These are phyloP conservation scores for Leptographium flavum DNA, from an alignment of 2,329 filamentous ascomycete species.

Conservation along the genomic window DNA sequence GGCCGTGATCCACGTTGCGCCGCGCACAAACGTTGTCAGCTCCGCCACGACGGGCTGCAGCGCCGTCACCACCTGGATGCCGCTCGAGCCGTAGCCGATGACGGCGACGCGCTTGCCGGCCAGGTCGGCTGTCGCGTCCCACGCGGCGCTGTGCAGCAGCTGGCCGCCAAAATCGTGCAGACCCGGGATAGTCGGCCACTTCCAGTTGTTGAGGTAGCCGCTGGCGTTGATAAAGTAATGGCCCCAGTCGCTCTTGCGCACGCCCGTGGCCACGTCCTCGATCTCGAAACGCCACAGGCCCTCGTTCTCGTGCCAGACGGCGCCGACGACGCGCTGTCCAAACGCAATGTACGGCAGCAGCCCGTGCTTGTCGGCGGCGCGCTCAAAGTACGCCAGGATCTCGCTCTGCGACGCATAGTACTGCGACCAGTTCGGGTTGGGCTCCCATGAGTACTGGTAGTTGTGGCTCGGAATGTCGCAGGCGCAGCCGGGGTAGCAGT, in stretches of 20 bases:
- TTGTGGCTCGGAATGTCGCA: slow-evolving; percentile 12
- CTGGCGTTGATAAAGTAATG: slow-evolving; percentile 33
- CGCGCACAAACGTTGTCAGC: slow-evolving; percentile 70
- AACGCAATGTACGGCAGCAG: slow-evolving; percentile 7
- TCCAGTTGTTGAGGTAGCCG: slow-evolving; percentile 35
- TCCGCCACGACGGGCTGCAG: slow-evolving; percentile 48
- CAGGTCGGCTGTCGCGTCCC: slow-evolving; percentile 40
- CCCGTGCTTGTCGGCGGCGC: slow-evolving; percentile 4
- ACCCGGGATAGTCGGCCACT: slow-evolving; percentile 22
- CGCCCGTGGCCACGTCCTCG: not conserved
- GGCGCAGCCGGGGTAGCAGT: slow-evolving; percentile 11
- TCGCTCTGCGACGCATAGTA: slow-evolving; percentile 7
- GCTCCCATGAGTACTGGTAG: slow-evolving; percentile 9
- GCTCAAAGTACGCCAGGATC: slow-evolving; percentile 8
- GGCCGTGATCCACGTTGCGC: slow-evolving; percentile 53
- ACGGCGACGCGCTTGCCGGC: slow-evolving; percentile 53
- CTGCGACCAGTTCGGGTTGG: slow-evolving; percentile 8
- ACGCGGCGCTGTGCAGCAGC: slow-evolving; percentile 10
- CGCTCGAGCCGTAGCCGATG: slow-evolving; percentile 66
- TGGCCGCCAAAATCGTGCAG: slow-evolving; percentile 8
- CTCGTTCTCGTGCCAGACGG: slow-evolving; percentile 8
- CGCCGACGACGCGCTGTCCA: slow-evolving; percentile 1
- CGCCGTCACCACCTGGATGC: slow-evolving; percentile 59
- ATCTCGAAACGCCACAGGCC: slow-evolving; percentile 5
- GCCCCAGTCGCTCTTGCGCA: slow-evolving; percentile 16